These are phyloP conservation scores for Fraxinus americana DNA, from an alignment of 257 asterid species.

Conservation along the genomic window DNA sequence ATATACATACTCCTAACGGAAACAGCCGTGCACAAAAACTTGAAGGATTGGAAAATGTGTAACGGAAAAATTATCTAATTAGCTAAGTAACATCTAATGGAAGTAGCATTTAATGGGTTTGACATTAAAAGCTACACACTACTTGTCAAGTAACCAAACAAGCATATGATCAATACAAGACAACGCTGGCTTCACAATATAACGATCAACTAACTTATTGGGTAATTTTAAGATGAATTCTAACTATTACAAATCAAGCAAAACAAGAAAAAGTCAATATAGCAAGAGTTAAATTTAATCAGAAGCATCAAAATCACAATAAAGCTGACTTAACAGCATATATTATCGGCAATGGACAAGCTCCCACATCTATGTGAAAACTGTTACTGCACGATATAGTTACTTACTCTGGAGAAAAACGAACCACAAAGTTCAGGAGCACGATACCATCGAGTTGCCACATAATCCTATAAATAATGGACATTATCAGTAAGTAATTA, in stretches of 20 bases:
- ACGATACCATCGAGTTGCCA: conserved; percentile 99
- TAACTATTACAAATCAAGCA: not conserved
- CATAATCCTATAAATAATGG: conserved; percentile 72
- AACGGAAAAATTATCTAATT: too few relatives aligned
- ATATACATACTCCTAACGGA: not conserved
- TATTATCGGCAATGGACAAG: not conserved
- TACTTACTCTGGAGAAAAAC: conserved; percentile 89
- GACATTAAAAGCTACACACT: not conserved
- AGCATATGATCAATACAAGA: not conserved
- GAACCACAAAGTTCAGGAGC: conserved; percentile 99
- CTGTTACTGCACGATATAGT: conserved; percentile 9
- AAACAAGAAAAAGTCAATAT: conserved; percentile 3
- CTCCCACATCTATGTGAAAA: not conserved
- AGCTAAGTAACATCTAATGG: not conserved
- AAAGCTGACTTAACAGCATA: not conserved
- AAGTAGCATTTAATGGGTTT: not conserved
- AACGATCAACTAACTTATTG: not conserved
- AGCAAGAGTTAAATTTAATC: conserved; percentile 4
- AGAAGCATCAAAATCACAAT: conserved; percentile 11
- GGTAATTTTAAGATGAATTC: not conserved
- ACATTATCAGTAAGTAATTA: conserved; percentile 21
- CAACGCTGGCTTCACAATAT: not conserved
- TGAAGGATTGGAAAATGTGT: not conserved
- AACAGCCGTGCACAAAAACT: not conserved
- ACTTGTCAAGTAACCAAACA: not conserved